Base-by-base conservation (phyloP, 2,329 filamentous ascomycete genomes). In the Immersiporthe knoxdaviesiana region DNA sequence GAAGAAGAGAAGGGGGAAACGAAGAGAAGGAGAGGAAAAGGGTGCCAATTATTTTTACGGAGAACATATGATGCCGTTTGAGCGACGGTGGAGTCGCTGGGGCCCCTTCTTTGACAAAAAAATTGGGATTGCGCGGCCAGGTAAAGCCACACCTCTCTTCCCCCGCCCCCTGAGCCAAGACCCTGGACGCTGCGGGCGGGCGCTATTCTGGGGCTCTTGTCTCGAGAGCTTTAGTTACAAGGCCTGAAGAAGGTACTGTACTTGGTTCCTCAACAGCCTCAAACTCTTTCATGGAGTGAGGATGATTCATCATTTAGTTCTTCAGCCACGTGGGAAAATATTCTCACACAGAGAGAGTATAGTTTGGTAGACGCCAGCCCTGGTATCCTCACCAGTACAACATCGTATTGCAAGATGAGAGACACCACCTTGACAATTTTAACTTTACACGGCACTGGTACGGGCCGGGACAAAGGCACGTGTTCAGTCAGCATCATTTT, bases 61-160 rank as follows among this genome's bases (percentile, higher is more conserved):
- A n/a, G n/a, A n/a, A n/a, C n/a, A n/a, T 24, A 37, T 21, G 27
- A 18, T 24, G 32, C 24, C 18, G 30, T 59, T n/a, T 59, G 56
- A 37, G 56, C 21, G 18, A 12, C 32, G 56, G 56, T 59, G 56
- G 56, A 58, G 56, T 59, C 32, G 54, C 3, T 14, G 32, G 54
- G 54, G 30, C 14, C 12, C 7, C 27, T 1, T 18, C 12, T 16
- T 16, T n/a, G n/a, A n/a, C n/a, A 1, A 7, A 21, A 44, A 44
- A n/a, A 35, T 58, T 32, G 56, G 30, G 56, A 32, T 59, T 59
- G 56, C 56, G 56, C n/a, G 56, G 56, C 56, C n/a, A n/a, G n/a
- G n/a, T n/a, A n/a, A n/a, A n/a, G n/a, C 56, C 56, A 59, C 56
- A 32, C 56, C 35, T 35, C 35, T 8, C 35, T 35, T 35, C 35